Conservation (phyloP, 2,329 filamentous ascomycete species). For the Lasiodiplodia citricola region DNA sequence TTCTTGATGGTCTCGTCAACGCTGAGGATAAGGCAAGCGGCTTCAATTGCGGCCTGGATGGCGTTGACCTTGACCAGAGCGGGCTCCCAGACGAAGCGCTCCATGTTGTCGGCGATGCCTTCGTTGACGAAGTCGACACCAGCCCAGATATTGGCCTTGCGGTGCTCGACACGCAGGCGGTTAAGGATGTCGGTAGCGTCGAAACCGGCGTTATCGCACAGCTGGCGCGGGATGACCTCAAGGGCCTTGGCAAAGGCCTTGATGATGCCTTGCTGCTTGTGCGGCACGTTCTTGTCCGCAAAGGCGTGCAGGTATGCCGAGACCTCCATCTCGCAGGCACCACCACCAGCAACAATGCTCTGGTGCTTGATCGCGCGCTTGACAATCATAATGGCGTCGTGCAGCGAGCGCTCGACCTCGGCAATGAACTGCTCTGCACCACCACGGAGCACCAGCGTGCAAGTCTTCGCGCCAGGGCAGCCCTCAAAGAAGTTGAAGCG, state of each 20-base stretch:
- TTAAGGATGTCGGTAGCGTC: conserved; percentile 98
- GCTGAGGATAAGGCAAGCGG: conserved; percentile 90
- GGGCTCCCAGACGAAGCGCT: conserved; percentile 96
- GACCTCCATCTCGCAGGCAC: conserved; percentile 94
- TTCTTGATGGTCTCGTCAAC: conserved; percentile 99
- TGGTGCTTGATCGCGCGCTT: conserved; percentile 97
- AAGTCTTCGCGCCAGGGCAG: conserved; percentile 94
- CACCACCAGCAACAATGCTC: conserved; percentile 92
- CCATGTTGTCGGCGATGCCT: conserved; percentile 92
- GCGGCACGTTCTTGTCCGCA: conserved; percentile 87
- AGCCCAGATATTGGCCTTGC: conserved; percentile 90
- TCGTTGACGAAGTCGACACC: conserved; percentile 95
- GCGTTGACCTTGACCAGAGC: conserved; percentile 96
- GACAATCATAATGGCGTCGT: conserved; percentile 99
- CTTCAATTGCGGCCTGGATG: conserved; percentile 93
- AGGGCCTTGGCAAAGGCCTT: conserved; percentile 97
- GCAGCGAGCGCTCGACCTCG: conserved; percentile 94
- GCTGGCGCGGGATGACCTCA: conserved; percentile 93
- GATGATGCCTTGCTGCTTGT: conserved; percentile 97
- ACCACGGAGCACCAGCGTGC: conserved; percentile 91
- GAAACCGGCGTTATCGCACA: conserved; percentile 98
- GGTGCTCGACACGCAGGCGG: conserved; percentile 92
- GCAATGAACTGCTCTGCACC: conserved; percentile 99
- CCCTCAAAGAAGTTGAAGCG: conserved; percentile 99
- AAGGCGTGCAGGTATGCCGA: conserved; percentile 91